These are phyloP conservation scores for Tanacetum coccineum DNA, from an alignment of 129 eudicot species.

Conservation along the genomic window DNA sequence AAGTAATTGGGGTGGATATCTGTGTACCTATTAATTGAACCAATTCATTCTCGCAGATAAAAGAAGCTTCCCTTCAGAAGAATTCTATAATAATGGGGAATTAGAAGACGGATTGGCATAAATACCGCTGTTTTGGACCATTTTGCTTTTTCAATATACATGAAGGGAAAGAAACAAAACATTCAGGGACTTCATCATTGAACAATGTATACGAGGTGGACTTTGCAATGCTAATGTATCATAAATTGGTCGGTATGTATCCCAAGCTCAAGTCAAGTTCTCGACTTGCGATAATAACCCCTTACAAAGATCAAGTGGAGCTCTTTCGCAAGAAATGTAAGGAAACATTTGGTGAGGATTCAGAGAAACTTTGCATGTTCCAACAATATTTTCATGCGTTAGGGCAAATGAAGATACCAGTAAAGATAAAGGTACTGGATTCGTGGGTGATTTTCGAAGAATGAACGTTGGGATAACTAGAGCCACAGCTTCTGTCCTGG, in stretches of 20 bases:
- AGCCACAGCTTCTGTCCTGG: too few relatives aligned
- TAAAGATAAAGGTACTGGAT: too few relatives aligned
- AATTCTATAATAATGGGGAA: slow-evolving; percentile 71
- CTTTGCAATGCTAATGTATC: slow-evolving; percentile 72
- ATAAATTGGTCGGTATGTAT: slow-evolving; percentile 53
- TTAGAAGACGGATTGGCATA: slow-evolving; percentile 88
- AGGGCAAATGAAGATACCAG: too few relatives aligned
- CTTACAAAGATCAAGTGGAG: too few relatives aligned
- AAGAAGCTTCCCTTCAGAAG: slow-evolving; percentile 86
- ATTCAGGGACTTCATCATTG: slow-evolving; percentile 60
- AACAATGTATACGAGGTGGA: slow-evolving; percentile 81
- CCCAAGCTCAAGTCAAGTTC: slow-evolving; percentile 65
- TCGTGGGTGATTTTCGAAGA: too few relatives aligned
- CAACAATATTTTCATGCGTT: too few relatives aligned
- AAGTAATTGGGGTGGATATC: too few relatives aligned
- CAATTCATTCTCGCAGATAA: slow-evolving; percentile 42
- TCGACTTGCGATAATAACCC: too few relatives aligned
- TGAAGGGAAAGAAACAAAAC: slow-evolving; percentile 71
- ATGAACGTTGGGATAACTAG: too few relatives aligned
- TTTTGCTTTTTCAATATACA: slow-evolving; percentile 88
- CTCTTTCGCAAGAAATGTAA: too few relatives aligned
- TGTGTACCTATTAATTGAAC: not conserved
- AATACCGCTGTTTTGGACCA: slow-evolving; percentile 81
- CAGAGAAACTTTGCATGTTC: too few relatives aligned
- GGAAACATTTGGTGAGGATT: too few relatives aligned